These are phyloP conservation scores for Ceratopteris richardii DNA, from an alignment of 75 land plant species.

Conservation along the genomic window DNA sequence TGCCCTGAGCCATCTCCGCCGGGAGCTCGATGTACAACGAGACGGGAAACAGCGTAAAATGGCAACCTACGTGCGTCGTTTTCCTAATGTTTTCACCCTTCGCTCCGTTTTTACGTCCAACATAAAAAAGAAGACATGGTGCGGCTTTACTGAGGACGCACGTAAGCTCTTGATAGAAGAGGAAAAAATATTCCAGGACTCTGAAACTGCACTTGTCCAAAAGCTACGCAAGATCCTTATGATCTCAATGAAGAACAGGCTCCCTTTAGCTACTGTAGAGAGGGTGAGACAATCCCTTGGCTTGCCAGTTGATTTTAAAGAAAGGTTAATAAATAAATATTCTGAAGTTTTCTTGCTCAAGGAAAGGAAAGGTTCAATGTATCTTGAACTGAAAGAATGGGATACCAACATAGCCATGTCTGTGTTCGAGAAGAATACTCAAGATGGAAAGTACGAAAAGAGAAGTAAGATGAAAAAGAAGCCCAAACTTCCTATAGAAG, in stretches of 20 bases:
- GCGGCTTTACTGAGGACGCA: slow-evolving; percentile 47
- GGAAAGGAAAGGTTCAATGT: slow-evolving; percentile 26
- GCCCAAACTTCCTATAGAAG: too few species aligned
- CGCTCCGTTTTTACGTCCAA: slow-evolving; percentile 25
- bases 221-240: slow-evolving; percentile 56
- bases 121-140: slow-evolving; percentile 36
- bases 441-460: neutral
- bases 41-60: slow-evolving; percentile 36
- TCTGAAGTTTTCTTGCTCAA: slow-evolving; percentile 51
- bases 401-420: slow-evolving; percentile 60
- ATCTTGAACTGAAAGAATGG: slow-evolving; percentile 60
- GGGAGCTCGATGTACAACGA: slow-evolving; percentile 28
- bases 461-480: neutral
- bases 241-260: slow-evolving; percentile 55
- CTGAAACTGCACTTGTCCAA: slow-evolving; percentile 33
- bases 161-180: slow-evolving; percentile 53
- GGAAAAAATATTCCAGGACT: slow-evolving; percentile 20
- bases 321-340: slow-evolving; percentile 38
- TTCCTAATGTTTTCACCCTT: slow-evolving; percentile 51
- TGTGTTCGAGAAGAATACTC: slow-evolving; percentile 36
- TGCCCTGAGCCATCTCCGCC: slow-evolving; percentile 26
- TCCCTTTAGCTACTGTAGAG: slow-evolving; percentile 42
- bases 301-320: slow-evolving; percentile 56
- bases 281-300: slow-evolving; percentile 56
- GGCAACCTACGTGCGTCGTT: slow-evolving; percentile 38